Base-by-base conservation (phyloP, 73 alveolate species). In the Paramecium sexaurelia region DNA sequence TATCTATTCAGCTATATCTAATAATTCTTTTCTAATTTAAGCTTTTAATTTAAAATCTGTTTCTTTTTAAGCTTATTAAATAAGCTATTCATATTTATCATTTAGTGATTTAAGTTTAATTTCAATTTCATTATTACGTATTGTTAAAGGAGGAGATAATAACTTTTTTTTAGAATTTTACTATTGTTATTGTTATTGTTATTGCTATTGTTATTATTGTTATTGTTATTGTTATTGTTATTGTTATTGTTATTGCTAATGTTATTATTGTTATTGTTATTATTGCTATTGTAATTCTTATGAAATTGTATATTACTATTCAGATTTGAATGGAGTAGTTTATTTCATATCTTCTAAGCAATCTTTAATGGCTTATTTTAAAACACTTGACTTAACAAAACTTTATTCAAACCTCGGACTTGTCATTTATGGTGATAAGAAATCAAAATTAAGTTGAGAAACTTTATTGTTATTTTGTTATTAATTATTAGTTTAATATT, bases 1-100 rank as follows among this genome's bases (percentile, higher is more conserved):
- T 35, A 71, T 71, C 26, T 71, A 37, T 15, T 71, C 86, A 27
- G 86, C 86, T 33, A 71, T 71, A 27, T 71, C 86, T 71, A 71
- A 71, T 29, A 71, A 17, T 35, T 71, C 57, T 19, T 71, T 71
- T 37, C 86, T 71, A 3, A 71, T 71, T 27, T 19, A 29, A 7
- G 86, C 86, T 71, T 71, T 71, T 71, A 33, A 35, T 37, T 71
- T 71, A 37, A 35, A 71, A 36, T 71, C 86, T 15, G 55, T 15
- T 35, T 71, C 86, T 71, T 37, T 32, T 71, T 71, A 71, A 17
- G 86, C 86, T 35, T 71, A 32, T 71, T 61, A 33, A 8, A 71
- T 71, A 2, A 71, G 86, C 17, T 29, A 20, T 19, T 71, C 86
- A n/a, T 71, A 71, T 71, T 36, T 71, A 15, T 71, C 86, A 71